phyloP scores from a whole-genome alignment of 139 green algal genomes.

The Ulvella scutata region DNA sequence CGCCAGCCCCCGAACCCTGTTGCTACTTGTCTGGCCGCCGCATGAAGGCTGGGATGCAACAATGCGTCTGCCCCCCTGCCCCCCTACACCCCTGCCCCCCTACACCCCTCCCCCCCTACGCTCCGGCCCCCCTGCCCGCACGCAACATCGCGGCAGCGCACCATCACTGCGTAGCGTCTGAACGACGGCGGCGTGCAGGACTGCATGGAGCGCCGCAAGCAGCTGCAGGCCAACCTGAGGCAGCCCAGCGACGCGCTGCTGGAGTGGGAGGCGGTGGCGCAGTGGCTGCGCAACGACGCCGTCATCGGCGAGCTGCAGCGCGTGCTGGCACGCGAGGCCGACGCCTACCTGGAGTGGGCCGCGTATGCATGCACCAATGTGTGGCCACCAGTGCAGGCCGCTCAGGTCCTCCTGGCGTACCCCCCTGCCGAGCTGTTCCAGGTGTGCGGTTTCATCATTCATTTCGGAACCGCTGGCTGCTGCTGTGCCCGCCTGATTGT shows the following conservation, averaged over 20 bases:
- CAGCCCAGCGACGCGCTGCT: neutral
- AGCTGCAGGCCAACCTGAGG: slow-evolving; percentile 3
- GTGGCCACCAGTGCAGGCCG: neutral
- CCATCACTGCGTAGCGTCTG: too few species aligned
- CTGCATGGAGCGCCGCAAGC: slow-evolving; percentile 2
- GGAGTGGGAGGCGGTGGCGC: slow-evolving; percentile 1
- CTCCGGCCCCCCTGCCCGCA: too few species aligned
- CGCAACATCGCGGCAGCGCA: too few species aligned
- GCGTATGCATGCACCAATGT: slow-evolving; percentile 3
- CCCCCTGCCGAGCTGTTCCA: neutral
- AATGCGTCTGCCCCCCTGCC: too few species aligned
- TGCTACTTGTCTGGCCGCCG: neutral
- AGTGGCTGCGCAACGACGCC: slow-evolving; percentile 3
- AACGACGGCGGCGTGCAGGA: neutral
- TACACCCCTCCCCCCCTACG: too few species aligned
- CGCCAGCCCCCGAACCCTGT: neutral
- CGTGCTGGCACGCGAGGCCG: neutral
- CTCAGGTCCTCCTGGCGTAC: neutral
- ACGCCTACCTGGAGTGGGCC: slow-evolving; percentile 4
- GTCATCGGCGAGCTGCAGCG: neutral
- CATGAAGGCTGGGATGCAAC: neutral
- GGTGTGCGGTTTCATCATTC: neutral
- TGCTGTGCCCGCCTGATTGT: neutral
- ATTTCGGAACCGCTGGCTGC: neutral
- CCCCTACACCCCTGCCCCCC: too few species aligned